Evolutionary conservation across 345 rosid genomes (phyloP), one percentile per base, ranked within the genome.

Genomic region (Salix suchowensis): DNA sequence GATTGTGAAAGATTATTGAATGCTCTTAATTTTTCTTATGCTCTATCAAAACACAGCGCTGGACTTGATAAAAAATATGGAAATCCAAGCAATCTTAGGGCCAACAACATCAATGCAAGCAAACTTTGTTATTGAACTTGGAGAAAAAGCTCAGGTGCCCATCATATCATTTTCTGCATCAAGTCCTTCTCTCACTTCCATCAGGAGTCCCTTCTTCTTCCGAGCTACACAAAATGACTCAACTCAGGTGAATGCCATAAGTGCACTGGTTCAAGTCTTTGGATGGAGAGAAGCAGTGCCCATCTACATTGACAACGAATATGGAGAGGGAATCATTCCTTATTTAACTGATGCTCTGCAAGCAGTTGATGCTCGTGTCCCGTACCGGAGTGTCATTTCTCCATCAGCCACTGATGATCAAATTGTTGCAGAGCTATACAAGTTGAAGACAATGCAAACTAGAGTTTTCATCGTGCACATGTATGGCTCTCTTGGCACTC

Each of bases 71-170:
- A 40, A 40, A 40, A 40, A 40, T 2, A 3, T 10, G 44, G 44
- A 40, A 40, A 14, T 40, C 13, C 44, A 40, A 2, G 44, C 44
- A 40, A 40, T 40, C 44, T 40, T 40, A 40, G 44, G 44, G 44
- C 44, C 44, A 40, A 10, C 44, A 10, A 40, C 44, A 40, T 40
- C 44, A 40, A 40, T 40, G 44, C 44, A 40, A 40, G 44, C 44
- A 2, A 40, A 10, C 4, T 10, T 40, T 40, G 44, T 40, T 40
- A 40, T 78, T 18, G 61, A 64, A 5, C 28, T 83, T 0, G 86
- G 90, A 54, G 62, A 67, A 24, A 86, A 79, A 52, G 69, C 86
- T 58, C 86, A 81, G 16, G 88, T 90, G 28, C 94, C 97, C 0
- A 83, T 83, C 24, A 65, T 91, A 19, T 81, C 90, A 44, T 83